phyloP scores from a whole-genome alignment of 495 filamentous ascomycete species.

The Parathielavia appendiculata region DNA sequence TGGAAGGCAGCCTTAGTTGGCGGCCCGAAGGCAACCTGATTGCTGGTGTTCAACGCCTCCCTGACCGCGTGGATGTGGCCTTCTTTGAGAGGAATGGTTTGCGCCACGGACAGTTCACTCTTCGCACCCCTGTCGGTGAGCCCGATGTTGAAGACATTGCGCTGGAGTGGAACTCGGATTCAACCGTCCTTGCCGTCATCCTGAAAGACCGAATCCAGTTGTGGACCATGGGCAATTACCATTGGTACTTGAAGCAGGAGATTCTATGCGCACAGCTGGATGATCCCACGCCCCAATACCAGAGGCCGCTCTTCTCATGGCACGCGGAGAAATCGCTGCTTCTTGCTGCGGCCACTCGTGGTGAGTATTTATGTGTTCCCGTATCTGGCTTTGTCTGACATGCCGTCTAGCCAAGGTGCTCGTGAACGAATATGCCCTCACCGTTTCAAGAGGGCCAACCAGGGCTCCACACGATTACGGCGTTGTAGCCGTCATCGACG shows the following conservation, averaged over 20 bases:
- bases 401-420: constrained; percentile 46
- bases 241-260: constrained; percentile 98
- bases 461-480: constrained; percentile 72
- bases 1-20: constrained; percentile 87
- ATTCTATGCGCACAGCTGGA: constrained; percentile 39
- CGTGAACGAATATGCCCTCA: constrained; percentile 63
- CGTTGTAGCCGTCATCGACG: constrained; percentile 81
- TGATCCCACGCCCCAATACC: neutral
- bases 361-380: constrained; percentile 28
- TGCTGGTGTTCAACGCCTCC: constrained; percentile 68
- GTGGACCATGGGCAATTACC: constrained; percentile 97
- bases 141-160: constrained; percentile 54
- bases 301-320: constrained; percentile 50
- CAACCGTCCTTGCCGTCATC: constrained; percentile 77
- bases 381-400: constrained; percentile 17
- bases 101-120: constrained; percentile 83
- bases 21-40: constrained; percentile 85
- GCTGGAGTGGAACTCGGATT: constrained; percentile 85
- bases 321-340: constrained; percentile 77
- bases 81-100: constrained; percentile 97
- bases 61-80: constrained; percentile 70
- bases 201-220: constrained; percentile 73
- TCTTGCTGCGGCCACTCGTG: constrained; percentile 47
- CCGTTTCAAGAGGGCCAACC: constrained; percentile 61
- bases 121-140: constrained; percentile 57